Evolutionary conservation across 1,284 basidiomycete genomes (phyloP).

Genomic region (Thecaphora frezii): DNA sequence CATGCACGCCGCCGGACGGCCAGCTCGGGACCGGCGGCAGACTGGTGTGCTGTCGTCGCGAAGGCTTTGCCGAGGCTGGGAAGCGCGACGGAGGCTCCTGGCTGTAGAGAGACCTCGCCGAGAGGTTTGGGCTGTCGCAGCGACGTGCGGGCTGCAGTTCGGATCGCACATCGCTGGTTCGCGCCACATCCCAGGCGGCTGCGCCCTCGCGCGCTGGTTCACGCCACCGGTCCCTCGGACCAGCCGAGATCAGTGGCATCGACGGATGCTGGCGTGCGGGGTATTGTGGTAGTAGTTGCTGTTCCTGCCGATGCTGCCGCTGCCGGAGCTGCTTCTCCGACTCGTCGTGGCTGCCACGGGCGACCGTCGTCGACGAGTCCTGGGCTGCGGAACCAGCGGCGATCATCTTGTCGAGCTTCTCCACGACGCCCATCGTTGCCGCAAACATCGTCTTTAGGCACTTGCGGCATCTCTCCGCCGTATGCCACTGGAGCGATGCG

Average conservation of each 20-base stretch:
- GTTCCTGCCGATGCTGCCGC: background rate
- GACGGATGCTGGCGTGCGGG: background rate
- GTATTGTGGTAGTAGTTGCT: background rate
- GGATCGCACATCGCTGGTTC: background rate
- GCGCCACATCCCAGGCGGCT: background rate
- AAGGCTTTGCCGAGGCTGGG: background rate
- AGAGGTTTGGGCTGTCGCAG: background rate
- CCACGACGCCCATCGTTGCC: conserved; percentile 28
- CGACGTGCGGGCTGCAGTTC: background rate
- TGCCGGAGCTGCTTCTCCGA: no score
- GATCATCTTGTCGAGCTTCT: conserved; percentile 29
- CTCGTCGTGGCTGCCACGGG: no score
- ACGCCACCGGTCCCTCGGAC: background rate
- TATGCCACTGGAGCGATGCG: conserved; percentile 33
- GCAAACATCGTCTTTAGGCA: conserved; percentile 37
- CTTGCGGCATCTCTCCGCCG: conserved; percentile 35
- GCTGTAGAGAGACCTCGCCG: background rate
- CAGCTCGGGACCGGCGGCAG: background rate
- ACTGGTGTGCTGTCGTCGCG: background rate
- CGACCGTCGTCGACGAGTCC: no score
- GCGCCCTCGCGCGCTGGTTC: background rate
- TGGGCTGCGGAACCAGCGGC: conserved; percentile 2
- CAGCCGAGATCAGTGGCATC: background rate
- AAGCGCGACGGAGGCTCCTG: background rate
- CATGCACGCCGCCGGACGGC: no score